A percentile compares a stretch with the other conserved stretches of the same genome.
phyloP scores from a whole-genome alignment of 1,139 yeast genomes.

The Sugiyamaella sp. region DNA sequence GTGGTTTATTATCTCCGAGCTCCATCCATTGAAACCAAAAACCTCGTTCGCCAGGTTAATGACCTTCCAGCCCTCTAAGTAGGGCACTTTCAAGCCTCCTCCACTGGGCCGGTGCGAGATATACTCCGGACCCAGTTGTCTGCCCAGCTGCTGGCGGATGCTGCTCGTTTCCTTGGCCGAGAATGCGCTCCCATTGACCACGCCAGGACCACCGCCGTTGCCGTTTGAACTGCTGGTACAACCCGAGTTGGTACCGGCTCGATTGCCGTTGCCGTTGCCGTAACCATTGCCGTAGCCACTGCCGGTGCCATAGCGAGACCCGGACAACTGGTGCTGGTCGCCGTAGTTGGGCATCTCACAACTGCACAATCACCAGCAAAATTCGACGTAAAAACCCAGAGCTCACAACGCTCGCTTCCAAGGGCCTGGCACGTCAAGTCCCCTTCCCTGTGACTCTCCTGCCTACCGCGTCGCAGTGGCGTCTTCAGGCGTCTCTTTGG shows the following conservation, averaged over 20 bases:
- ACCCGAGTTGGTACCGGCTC: background rate
- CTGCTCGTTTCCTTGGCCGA: slow-evolving; percentile 26
- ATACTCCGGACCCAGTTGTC: slow-evolving; percentile 80
- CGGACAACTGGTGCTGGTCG: slow-evolving; percentile 11
- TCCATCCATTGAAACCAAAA: slow-evolving; percentile 73
- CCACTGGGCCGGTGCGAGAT: slow-evolving; percentile 76
- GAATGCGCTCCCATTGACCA: background rate
- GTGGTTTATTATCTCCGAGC: slow-evolving; percentile 49
- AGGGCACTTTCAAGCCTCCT: slow-evolving; percentile 45
- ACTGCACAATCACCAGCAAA: background rate
- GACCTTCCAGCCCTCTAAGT: slow-evolving; percentile 51
- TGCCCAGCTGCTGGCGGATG: slow-evolving; percentile 34
- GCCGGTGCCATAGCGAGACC: background rate
- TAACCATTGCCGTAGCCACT: background rate
- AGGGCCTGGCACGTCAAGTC: no score
- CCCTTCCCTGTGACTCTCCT: no score
- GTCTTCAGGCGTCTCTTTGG: background rate
- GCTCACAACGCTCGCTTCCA: background rate
- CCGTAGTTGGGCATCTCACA: slow-evolving; percentile 12
- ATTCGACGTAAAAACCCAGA: background rate
- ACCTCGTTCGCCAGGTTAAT: slow-evolving; percentile 61
- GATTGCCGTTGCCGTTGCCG: background rate
- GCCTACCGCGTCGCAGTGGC: background rate
- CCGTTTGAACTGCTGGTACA: background rate
- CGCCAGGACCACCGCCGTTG: background rate